Conservation (phyloP, 2,329 filamentous ascomycete genomes). For the Colletotrichum caudatum region DNA sequence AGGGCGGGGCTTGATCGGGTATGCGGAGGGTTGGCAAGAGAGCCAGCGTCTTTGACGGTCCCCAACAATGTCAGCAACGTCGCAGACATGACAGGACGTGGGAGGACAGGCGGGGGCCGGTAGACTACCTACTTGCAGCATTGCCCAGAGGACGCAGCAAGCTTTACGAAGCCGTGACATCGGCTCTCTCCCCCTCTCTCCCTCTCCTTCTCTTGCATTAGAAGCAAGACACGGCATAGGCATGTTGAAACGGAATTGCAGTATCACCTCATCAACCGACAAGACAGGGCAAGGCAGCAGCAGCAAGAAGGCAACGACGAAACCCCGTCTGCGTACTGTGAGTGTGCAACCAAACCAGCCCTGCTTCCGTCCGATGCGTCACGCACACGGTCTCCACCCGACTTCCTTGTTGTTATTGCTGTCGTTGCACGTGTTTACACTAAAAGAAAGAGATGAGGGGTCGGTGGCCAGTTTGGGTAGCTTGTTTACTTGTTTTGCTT, state of each 20-base stretch:
- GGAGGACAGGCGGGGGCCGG: not conserved
- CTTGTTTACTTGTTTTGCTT: conserved; percentile 34
- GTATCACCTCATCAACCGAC: conserved; percentile 21
- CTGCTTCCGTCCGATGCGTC: conserved; percentile 16
- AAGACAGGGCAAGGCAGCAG: not conserved
- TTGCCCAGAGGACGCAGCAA: conserved; percentile 5
- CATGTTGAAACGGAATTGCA: conserved; percentile 28
- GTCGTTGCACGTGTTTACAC: not conserved
- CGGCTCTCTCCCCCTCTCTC: too few relatives aligned
- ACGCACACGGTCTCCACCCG: not conserved
- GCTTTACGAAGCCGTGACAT: not conserved
- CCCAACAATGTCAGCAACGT: not conserved
- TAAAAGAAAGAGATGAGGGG: not conserved
- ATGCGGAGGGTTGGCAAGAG: not conserved
- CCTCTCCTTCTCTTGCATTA: not conserved
- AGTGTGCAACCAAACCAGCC: conserved; percentile 14
- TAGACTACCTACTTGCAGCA: conserved; percentile 7
- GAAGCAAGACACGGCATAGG: conserved; percentile 10
- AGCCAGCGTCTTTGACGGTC: not conserved
- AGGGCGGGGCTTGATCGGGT: not conserved
- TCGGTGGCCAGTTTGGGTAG: conserved; percentile 25
- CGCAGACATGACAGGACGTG: not conserved
- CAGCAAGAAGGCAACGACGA: not conserved
- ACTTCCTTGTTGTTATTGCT: not conserved
- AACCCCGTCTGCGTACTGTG: not conserved